A percentile compares a stretch with the other conserved stretches of the same genome.
Conservation (phyloP, 2,329 filamentous ascomycete species). For the Pyrenophora seminiperda region DNA sequence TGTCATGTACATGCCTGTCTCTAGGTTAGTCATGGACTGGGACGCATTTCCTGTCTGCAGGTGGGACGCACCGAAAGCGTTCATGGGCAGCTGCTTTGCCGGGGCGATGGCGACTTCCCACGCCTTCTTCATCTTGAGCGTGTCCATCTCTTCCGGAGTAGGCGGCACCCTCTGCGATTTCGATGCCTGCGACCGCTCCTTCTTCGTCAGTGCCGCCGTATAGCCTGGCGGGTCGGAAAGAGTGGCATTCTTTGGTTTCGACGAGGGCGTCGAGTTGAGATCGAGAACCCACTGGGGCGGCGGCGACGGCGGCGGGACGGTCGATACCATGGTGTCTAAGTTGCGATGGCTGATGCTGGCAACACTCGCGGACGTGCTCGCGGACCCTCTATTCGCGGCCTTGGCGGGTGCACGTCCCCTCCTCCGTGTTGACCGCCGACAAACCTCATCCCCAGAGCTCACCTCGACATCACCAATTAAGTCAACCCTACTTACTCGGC, state of each 20-base stretch:
- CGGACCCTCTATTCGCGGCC: constrained; percentile 8
- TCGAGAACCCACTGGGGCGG: constrained; percentile 83
- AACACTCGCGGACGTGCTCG: background rate
- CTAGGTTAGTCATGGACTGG: constrained; percentile 2
- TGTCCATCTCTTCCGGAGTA: constrained; percentile 85
- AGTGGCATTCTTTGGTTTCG: constrained; percentile 68
- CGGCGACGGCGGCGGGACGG: constrained; percentile 60
- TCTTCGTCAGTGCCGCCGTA: constrained; percentile 57
- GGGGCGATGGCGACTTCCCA: constrained; percentile 96
- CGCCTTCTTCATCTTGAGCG: constrained; percentile 95
- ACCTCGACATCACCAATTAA: constrained; percentile 7
- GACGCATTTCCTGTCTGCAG: background rate
- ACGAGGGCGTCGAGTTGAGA: constrained; percentile 70
- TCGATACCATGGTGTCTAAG: too few species aligned
- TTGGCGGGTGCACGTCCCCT: constrained; percentile 35
- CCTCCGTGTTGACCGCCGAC: constrained; percentile 29
- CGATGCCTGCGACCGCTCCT: constrained; percentile 44
- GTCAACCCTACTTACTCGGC: background rate
- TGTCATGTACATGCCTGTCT: constrained; percentile 91
- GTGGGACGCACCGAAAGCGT: constrained; percentile 72
- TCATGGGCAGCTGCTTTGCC: constrained; percentile 95
- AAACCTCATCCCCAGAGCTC: constrained; percentile 21
- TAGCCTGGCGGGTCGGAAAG: constrained; percentile 89
- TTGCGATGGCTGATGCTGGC: constrained; percentile 55
- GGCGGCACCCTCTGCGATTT: constrained; percentile 66